A percentile compares a stretch with the other conserved stretches of the same genome.
Conservation (phyloP, 495 filamentous ascomycete genomes). For the Penicillium salamii region DNA sequence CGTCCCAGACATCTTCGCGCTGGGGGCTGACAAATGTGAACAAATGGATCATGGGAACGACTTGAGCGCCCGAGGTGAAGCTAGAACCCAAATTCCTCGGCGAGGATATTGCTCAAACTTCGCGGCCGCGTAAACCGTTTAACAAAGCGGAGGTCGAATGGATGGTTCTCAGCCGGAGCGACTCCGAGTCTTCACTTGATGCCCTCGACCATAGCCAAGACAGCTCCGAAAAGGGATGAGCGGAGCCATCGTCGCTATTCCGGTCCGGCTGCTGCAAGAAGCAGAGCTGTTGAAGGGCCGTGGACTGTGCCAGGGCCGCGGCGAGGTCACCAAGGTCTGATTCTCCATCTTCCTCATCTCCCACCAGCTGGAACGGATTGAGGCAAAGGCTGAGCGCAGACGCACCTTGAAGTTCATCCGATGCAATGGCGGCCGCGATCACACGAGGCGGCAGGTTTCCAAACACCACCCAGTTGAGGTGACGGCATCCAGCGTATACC, state of each 20-base stretch:
- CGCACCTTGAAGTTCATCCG: conserved; percentile 11
- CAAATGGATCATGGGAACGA: conserved; percentile 7
- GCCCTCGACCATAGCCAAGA: not conserved
- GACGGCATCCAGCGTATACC: conserved; percentile 7
- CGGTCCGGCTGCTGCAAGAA: conserved; percentile 13
- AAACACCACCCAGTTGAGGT: conserved; percentile 17
- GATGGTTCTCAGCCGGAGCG: conserved; percentile 13
- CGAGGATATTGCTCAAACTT: conserved; percentile 1
- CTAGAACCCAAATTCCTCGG: not conserved
- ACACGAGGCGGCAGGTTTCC: conserved; percentile 4
- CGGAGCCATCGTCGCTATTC: conserved; percentile 12
- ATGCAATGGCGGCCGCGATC: conserved; percentile 13
- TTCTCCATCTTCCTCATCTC: conserved; percentile 4
- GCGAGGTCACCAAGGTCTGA: conserved; percentile 7
- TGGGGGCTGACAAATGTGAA: conserved; percentile 10
- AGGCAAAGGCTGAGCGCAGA: conserved; percentile 18
- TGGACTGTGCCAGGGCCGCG: conserved; percentile 12
- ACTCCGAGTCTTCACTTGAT: conserved; percentile 7
- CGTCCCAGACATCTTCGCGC: conserved; percentile 11
- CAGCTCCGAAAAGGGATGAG: conserved; percentile 10
- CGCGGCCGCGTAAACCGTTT: conserved; percentile 7
- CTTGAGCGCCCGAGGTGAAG: not conserved
- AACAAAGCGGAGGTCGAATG: conserved; percentile 14
- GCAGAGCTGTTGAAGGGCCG: conserved; percentile 13
- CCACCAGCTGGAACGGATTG: conserved; percentile 2